Evolutionary conservation across 768 basidiomycete species (phyloP), one percentile per base, ranked within the genome.

Genomic region (Mycena galericulata): DNA sequence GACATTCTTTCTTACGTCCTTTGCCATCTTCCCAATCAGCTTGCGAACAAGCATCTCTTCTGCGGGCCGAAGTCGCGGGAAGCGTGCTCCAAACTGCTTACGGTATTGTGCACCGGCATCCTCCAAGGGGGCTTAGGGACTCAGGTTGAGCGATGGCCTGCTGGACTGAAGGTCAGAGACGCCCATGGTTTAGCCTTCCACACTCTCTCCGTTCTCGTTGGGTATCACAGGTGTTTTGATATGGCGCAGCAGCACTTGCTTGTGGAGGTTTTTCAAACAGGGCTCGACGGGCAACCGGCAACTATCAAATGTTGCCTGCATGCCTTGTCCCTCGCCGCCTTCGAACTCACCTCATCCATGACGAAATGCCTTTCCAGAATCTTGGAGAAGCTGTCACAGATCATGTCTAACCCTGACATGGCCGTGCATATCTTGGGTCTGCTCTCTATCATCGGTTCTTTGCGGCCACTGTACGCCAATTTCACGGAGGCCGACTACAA

Each of bases 391-490:
- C 86, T 99, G 30, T 91, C 93, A 9, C 92, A 94, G 77, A 97
- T 99, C 80, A 97, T 98, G 91, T 95, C 95, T 1, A 96, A 94
- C 60, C 90, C 95, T 3, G 90, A 90, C 67, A 92, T 98, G 87
- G 92, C 96, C 8, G 92, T 97, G n/a, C 97, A 99, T 76, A 97
- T 99, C 76, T 89, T 99, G 65, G 94, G 94, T 68, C 94, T 99
- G 77, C 87, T 99, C 26, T 87, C 89, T 46, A 91, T 98, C 68
- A 86, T 98, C 49, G 96, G 94, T 4, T 94, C 95, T 2, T 86
- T 92, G 17, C 91, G 88, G 1, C 80, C 86, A 8, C 82, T 99
- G 8, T 93, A 96, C 77, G 90, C 90, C 62, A 99, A 98, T 78
- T 93, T 99, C 73, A 96, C 93, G 3, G 94, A 96, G 70, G 87